Percentiles rank a stretch among this genome's conserved stretches.
phyloP scores from a whole-genome alignment of 2,329 filamentous ascomycete genomes.

The Fusarium subglutinans region DNA sequence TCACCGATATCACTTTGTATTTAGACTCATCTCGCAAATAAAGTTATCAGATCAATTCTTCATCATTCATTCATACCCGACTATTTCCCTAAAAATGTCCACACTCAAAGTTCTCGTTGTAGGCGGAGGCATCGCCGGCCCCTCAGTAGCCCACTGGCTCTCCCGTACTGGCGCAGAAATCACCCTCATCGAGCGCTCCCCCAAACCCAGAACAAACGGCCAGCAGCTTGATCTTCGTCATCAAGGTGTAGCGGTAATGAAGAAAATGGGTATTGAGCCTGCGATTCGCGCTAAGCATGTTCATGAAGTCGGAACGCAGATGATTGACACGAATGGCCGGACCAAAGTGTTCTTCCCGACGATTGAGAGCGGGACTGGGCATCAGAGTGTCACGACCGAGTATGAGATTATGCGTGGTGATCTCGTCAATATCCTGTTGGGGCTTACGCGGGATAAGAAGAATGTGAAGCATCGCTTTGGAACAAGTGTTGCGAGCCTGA shows the following conservation, averaged over 20 bases:
- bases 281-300: constrained; percentile 1
- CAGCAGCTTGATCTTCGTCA: constrained; percentile 17
- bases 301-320: background rate
- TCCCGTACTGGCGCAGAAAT: constrained; percentile 16
- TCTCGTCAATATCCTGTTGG: background rate
- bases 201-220: background rate
- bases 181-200: constrained; percentile 19
- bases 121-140: constrained; percentile 29
- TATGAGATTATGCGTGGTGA: constrained; percentile 10
- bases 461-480: constrained; percentile 7
- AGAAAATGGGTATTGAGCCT: constrained; percentile 22
- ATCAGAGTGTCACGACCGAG: constrained; percentile 3
- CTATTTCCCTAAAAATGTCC: background rate
- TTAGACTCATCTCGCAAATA: background rate
- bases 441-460: background rate
- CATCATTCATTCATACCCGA: background rate
- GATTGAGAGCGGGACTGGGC: background rate
- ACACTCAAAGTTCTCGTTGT: constrained; percentile 24
- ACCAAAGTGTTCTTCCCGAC: background rate
- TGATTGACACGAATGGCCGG: background rate
- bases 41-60: background rate
- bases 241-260: constrained; percentile 10
- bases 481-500: background rate
- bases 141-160: constrained; percentile 26
- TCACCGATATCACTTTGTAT: background rate